phyloP scores from a whole-genome alignment of 352 stramenopile species.

The Thraustochytrium striatum region DNA sequence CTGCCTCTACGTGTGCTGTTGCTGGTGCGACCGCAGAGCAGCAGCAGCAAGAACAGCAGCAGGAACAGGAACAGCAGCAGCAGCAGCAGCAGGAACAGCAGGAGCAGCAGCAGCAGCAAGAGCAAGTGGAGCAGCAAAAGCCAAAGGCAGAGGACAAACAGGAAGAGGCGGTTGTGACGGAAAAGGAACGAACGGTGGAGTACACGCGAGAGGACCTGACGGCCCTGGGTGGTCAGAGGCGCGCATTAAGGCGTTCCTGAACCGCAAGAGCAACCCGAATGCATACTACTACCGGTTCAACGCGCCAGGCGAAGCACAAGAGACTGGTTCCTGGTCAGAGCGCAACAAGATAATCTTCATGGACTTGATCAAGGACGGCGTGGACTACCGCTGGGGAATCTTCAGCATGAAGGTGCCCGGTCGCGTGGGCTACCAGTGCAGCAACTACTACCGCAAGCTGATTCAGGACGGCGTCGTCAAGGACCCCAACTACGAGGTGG shows the following conservation, averaged over 20 bases:
- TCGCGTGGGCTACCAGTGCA: slow-evolving; percentile 55
- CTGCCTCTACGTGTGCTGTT: too few relatives aligned
- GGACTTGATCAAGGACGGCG: slow-evolving; percentile 43
- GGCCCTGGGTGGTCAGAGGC: slow-evolving; percentile 45
- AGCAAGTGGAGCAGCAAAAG: background rate
- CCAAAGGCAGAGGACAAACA: background rate
- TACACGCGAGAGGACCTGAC: slow-evolving; percentile 37
- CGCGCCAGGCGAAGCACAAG: slow-evolving; percentile 50
- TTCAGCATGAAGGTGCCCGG: slow-evolving; percentile 54
- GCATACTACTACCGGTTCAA: slow-evolving; percentile 56
- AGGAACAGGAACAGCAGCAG: background rate
- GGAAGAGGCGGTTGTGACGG: too few relatives aligned
- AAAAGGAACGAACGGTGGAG: slow-evolving; percentile 38
- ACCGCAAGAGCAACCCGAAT: slow-evolving; percentile 54
- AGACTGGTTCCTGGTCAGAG: slow-evolving; percentile 51
- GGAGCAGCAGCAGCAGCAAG: background rate
- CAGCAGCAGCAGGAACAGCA: background rate
- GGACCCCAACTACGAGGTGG: slow-evolving; percentile 53
- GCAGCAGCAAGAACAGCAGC: too few relatives aligned
- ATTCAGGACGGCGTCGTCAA: slow-evolving; percentile 51
- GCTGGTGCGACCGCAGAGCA: too few relatives aligned
- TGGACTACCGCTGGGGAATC: slow-evolving; percentile 53
- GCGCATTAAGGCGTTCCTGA: slow-evolving; percentile 48
- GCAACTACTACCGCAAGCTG: slow-evolving; percentile 54
- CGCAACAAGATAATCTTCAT: slow-evolving; percentile 53